Percentiles rank a stretch among this genome's conserved stretches.
phyloP scores from a whole-genome alignment of 345 rosid species.

The Lumnitzera racemosa region DNA sequence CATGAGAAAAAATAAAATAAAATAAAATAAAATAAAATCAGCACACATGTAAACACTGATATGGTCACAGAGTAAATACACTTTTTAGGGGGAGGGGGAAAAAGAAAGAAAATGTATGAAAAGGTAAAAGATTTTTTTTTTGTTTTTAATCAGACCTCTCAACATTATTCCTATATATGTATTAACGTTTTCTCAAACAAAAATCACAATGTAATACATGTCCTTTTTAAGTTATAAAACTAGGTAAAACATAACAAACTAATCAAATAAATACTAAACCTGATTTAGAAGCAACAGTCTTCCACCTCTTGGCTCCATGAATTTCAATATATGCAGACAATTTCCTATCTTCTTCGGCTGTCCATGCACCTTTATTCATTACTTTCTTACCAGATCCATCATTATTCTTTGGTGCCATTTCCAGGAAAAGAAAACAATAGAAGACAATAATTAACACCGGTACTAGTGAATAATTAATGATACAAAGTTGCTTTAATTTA shows the following conservation, averaged over 20 bases:
- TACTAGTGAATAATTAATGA: no score
- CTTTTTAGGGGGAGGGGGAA: no score
- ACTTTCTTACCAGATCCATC: conserved; percentile 19
- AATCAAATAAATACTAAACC: conserved; percentile 17
- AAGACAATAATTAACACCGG: background rate
- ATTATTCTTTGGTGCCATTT: conserved; percentile 27
- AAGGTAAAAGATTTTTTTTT: no score
- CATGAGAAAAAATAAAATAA: background rate
- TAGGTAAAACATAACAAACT: no score
- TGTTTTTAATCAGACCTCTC: no score
- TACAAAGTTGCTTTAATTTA: no score
- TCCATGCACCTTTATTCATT: conserved; percentile 53
- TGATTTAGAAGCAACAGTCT: conserved; percentile 41
- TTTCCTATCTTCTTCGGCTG: conserved; percentile 51
- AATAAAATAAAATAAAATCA: background rate
- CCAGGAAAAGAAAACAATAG: background rate
- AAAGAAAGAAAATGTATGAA: no score
- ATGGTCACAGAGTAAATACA: background rate
- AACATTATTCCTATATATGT: no score
- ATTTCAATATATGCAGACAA: conserved; percentile 35
- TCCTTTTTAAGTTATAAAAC: no score
- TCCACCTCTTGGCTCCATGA: conserved; percentile 60
- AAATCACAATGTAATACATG: no score
- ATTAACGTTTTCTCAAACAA: no score
- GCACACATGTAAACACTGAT: no score